phyloP scores from a whole-genome alignment of 495 filamentous ascomycete species.

The Talaromyces borbonicus region DNA sequence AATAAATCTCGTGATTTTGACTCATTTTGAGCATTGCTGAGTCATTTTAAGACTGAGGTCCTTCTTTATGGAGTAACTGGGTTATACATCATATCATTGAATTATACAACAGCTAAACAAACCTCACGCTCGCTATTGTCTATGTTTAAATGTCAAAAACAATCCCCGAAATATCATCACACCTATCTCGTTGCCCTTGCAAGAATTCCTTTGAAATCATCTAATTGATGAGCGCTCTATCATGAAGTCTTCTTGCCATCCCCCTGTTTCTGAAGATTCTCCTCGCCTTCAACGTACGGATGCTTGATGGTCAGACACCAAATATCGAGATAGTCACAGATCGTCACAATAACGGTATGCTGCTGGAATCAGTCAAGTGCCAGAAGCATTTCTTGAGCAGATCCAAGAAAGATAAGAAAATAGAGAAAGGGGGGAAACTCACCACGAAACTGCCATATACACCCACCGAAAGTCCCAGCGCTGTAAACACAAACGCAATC shows the following conservation, averaged over 20 bases:
- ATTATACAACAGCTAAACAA: too few relatives aligned
- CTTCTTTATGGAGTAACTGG: too few relatives aligned
- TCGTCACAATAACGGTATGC: slow-evolving; percentile 88
- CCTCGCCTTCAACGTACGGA: slow-evolving; percentile 26
- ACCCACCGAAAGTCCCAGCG: slow-evolving; percentile 69
- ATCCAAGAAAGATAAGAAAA: too few relatives aligned
- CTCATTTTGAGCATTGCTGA: background rate
- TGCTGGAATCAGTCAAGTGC: slow-evolving; percentile 12
- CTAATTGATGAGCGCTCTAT: background rate
- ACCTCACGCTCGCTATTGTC: too few relatives aligned
- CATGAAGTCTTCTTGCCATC: slow-evolving; percentile 23
- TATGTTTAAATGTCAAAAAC: background rate
- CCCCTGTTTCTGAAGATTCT: slow-evolving; percentile 15
- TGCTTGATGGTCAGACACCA: slow-evolving; percentile 96
- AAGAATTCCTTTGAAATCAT: too few relatives aligned
- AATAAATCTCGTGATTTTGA: slow-evolving; percentile 1
- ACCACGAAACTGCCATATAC: slow-evolving; percentile 94
- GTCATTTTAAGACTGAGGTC: background rate
- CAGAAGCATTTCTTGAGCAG: background rate
- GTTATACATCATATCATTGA: too few relatives aligned
- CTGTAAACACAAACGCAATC: slow-evolving; percentile 76
- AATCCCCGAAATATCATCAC: background rate
- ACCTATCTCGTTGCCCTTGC: background rate
- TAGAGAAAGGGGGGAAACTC: slow-evolving; percentile 14
- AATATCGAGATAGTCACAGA: slow-evolving; percentile 96